A percentile compares a stretch with the other conserved stretches of the same genome.
These are phyloP conservation scores for Nitzschia palea DNA, from an alignment of 108 stramenopile species.

Conservation along the genomic window DNA sequence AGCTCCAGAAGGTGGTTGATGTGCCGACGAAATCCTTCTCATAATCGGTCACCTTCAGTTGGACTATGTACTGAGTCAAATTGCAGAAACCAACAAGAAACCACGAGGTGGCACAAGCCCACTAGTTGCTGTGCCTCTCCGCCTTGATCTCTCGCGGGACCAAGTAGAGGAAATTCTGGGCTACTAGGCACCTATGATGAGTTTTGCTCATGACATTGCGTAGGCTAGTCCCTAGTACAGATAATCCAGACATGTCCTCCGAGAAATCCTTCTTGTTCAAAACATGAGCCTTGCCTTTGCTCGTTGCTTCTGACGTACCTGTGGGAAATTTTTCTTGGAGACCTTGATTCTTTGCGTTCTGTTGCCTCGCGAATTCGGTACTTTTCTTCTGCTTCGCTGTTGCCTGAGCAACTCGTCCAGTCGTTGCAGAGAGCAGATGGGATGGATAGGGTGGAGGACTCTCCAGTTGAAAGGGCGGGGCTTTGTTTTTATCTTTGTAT, in stretches of 20 bases:
- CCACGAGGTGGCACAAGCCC: slow-evolving; percentile 66
- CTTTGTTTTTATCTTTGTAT: neutral
- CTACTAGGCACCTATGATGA: slow-evolving; percentile 14
- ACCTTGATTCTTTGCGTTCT: too few species aligned
- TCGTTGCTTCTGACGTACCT: too few species aligned
- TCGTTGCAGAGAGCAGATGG: slow-evolving; percentile 32
- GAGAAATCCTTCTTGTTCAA: too few species aligned
- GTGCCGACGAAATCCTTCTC: too few species aligned
- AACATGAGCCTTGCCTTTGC: too few species aligned
- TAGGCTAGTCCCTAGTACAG: too few species aligned
- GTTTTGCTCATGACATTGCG: too few species aligned
- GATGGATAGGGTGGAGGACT: slow-evolving; percentile 28
- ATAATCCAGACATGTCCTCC: too few species aligned
- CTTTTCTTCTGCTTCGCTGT: neutral
- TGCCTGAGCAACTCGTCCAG: slow-evolving; percentile 16
- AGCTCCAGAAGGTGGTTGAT: too few species aligned
- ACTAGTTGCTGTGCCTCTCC: slow-evolving; percentile 66
- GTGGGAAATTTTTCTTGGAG: too few species aligned
- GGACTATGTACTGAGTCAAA: slow-evolving; percentile 56
- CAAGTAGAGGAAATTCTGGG: slow-evolving; percentile 58
- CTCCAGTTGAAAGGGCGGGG: slow-evolving; percentile 10
- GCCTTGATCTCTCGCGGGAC: slow-evolving; percentile 63
- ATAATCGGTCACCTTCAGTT: slow-evolving; percentile 16
- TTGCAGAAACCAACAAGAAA: slow-evolving; percentile 68
- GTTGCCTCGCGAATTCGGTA: neutral